Base-by-base conservation (phyloP, 371 early-diverging fungal species). In the Mortierella sp. region DNA sequence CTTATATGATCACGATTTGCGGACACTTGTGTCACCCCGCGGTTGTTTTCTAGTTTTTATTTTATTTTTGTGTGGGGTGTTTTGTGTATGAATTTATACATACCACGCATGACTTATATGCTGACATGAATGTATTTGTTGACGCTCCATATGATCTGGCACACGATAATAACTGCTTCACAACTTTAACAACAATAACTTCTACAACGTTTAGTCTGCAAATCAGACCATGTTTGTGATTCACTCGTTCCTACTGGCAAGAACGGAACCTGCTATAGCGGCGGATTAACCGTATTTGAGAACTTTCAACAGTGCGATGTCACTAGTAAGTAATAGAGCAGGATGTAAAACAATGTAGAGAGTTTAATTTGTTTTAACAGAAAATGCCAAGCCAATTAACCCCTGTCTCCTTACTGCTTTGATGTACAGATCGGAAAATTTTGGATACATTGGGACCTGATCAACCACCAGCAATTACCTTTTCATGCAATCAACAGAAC, bases 281-380 rank as follows among this genome's bases (percentile, higher is more conserved):
- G 93, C 29, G 91, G 95, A 29, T 63, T 91, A 49, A 91, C 94
- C 1, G 94, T 96, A 10, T 86, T 88, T 59, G 89, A 91, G 61
- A 95, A 93, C 71, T 89, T 91, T 68, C 91, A 96, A 66, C 93
- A 93, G 85, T 97, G 97, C 86, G 89, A 93, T 79, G 94, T 97
- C 9, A 96, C 94, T 32, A 97, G 94, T 94, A 86, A 83, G 89
- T 84, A 26, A 55, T 55, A 60, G 60, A 55, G 32, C 8, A 22
- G 9, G 13, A 28, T 15, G 26, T 26, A 45, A 45, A 19, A 45
- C 17, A 17, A n/a, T n/a, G n/a, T 40, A 9, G 40, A 40, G 40
- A 40, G 6, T 40, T 40, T 13, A 26, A 6, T 51, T 51, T 51
- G 17, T 31, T n/a, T 4, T 3, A 31, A 35, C 6, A 34, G 17